Percentiles rank a stretch among this genome's conserved stretches.
These are phyloP conservation scores for Umbelopsis sp. DNA, from an alignment of 371 early-diverging fungal genomes.

Conservation along the genomic window DNA sequence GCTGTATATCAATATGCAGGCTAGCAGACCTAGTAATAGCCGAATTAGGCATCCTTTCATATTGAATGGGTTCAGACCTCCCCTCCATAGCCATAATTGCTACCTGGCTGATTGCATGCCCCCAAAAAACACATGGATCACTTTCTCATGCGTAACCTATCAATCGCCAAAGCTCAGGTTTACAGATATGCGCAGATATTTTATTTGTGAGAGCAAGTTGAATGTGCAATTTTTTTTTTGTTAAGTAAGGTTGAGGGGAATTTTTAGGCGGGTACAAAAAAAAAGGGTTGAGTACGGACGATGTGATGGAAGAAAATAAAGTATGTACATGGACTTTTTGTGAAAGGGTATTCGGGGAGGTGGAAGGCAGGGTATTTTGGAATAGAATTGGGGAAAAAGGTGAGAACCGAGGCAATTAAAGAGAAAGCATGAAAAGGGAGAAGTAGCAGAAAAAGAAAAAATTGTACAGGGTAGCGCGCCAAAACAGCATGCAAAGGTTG, in stretches of 20 bases:
- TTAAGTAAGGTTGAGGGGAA: neutral
- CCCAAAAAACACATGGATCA: too few species aligned
- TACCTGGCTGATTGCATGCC: too few species aligned
- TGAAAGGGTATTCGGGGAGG: neutral
- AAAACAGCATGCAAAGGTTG: neutral
- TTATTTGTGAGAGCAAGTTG: neutral
- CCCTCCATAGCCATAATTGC: too few species aligned
- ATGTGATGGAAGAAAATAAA: neutral
- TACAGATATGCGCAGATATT: neutral
- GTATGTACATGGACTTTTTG: conserved; percentile 11
- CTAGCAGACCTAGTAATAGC: too few species aligned
- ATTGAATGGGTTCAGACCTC: too few species aligned
- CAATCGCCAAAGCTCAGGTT: too few species aligned
- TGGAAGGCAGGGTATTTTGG: neutral
- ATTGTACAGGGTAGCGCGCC: conserved; percentile 7
- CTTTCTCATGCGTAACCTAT: too few species aligned
- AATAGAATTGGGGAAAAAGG: neutral
- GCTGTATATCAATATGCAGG: too few species aligned
- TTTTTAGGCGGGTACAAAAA: conserved; percentile 9
- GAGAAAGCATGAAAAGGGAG: neutral
- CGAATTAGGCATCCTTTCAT: too few species aligned
- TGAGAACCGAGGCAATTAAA: neutral
- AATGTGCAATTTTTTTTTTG: too few species aligned
- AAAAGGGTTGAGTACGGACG: neutral
- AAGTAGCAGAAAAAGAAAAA: neutral